These are phyloP conservation scores for Onygenales sp. DNA, from an alignment of 2,329 filamentous ascomycete genomes.

Conservation along the genomic window DNA sequence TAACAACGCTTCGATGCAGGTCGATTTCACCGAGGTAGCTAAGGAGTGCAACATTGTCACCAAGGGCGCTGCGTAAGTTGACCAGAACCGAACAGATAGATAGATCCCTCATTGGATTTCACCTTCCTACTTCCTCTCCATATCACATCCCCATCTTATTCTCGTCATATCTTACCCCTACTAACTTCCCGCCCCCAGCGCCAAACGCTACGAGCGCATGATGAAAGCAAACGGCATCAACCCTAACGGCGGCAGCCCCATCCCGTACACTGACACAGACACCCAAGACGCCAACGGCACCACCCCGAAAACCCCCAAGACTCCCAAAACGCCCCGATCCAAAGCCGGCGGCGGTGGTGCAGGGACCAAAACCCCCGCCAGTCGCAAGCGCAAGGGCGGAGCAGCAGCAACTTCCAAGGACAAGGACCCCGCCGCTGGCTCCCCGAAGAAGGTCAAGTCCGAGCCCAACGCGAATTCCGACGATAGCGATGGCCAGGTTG, in stretches of 20 bases:
- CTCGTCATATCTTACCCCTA: not conserved
- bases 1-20: constrained; percentile 32
- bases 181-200: constrained; percentile 32
- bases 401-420: not conserved
- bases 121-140: not conserved
- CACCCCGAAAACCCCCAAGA: constrained; percentile 13
- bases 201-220: constrained; percentile 60
- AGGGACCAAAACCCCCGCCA: constrained; percentile 12
- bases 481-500: not conserved
- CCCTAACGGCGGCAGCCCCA: constrained; percentile 10
- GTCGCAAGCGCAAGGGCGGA: constrained; percentile 11
- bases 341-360: constrained; percentile 14
- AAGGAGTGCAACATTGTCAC: constrained; percentile 52
- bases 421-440: not conserved
- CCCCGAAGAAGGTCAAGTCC: constrained; percentile 10
- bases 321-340: constrained; percentile 14
- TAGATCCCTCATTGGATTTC: not conserved
- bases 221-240: constrained; percentile 49
- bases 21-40: constrained; percentile 58
- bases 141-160: not conserved
- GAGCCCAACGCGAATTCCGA: constrained; percentile 6
- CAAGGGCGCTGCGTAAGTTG: constrained; percentile 61
- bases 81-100: not conserved
- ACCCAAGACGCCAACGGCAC: constrained; percentile 14
- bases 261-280: not conserved